Conservation (phyloP, 1,139 yeast genomes). For the Hyphopichia pseudoburtonii region DNA sequence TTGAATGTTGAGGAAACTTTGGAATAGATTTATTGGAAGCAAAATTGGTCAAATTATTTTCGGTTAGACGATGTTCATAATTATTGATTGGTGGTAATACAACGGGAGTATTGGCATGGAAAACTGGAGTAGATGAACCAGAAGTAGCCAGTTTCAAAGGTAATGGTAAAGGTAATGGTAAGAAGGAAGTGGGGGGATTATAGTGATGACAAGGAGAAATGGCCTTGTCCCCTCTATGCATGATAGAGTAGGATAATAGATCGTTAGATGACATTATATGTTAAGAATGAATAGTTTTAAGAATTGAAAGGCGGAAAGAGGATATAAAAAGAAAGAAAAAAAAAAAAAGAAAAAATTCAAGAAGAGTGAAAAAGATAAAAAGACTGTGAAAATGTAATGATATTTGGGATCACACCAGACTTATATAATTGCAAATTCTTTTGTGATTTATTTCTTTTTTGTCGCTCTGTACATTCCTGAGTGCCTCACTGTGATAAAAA, state of each 20-base stretch:
- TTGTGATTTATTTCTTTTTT: too few relatives aligned
- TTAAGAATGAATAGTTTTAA: too few relatives aligned
- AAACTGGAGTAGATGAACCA: neutral
- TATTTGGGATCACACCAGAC: too few relatives aligned
- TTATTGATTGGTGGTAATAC: slow-evolving; percentile 5
- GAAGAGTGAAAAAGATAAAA: too few relatives aligned
- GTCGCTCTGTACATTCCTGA: too few relatives aligned
- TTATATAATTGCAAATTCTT: too few relatives aligned
- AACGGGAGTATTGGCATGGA: neutral
- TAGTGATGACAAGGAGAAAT: neutral
- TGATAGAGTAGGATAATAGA: slow-evolving; percentile 35
- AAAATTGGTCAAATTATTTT: slow-evolving; percentile 7
- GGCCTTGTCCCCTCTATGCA: slow-evolving; percentile 22
- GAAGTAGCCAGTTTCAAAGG: slow-evolving; percentile 1
- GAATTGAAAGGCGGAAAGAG: too few relatives aligned
- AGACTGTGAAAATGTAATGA: too few relatives aligned
- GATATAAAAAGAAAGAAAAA: too few relatives aligned
- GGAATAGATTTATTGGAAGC: slow-evolving; percentile 2
- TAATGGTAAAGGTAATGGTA: slow-evolving; percentile 4
- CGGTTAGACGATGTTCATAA: slow-evolving; percentile 7
- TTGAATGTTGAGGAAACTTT: neutral
- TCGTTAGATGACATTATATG: slow-evolving; percentile 28
- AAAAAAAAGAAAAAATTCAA: too few relatives aligned
- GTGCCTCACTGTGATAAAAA: too few relatives aligned
- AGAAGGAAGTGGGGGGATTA: too few relatives aligned